Percentiles rank a stretch among this genome's conserved stretches.
These are phyloP conservation scores for Lentinula sp. DNA, from an alignment of 768 basidiomycete species.

Conservation along the genomic window DNA sequence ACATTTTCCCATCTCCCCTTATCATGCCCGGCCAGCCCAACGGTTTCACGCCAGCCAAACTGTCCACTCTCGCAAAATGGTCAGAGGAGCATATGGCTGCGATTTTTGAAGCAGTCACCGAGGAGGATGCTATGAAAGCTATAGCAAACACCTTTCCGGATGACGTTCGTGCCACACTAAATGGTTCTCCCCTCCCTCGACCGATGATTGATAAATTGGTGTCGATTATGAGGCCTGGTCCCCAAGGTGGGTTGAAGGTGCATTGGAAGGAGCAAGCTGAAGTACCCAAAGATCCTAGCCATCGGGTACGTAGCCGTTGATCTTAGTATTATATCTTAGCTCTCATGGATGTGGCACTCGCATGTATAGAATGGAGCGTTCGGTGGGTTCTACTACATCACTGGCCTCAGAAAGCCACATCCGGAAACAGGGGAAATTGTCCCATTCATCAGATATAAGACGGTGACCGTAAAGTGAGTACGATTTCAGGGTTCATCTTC, in stretches of 20 bases:
- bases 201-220: slow-evolving; percentile 36
- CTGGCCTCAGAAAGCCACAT: slow-evolving; percentile 35
- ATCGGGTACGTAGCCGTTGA: slow-evolving; percentile 32
- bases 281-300: slow-evolving; percentile 31
- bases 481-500: not conserved
- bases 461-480: slow-evolving; percentile 43
- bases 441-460: slow-evolving; percentile 44
- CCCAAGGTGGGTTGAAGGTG: slow-evolving; percentile 35
- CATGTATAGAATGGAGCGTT: slow-evolving; percentile 38
- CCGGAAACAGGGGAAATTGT: slow-evolving; percentile 25
- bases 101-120: slow-evolving; percentile 45
- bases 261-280: slow-evolving; percentile 43
- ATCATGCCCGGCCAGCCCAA: not conserved
- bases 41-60: slow-evolving; percentile 11
- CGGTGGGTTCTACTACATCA: slow-evolving; percentile 45
- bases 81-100: slow-evolving; percentile 40
- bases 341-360: not conserved
- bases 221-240: slow-evolving; percentile 31
- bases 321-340: not conserved
- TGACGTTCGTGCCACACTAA: slow-evolving; percentile 31
- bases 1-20: not conserved
- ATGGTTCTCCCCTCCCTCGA: slow-evolving; percentile 34
- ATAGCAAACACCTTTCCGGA: slow-evolving; percentile 40
- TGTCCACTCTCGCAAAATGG: slow-evolving; percentile 43
- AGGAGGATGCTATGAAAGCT: slow-evolving; percentile 34